Evolutionary conservation across 2,329 filamentous ascomycete species (phyloP).

Genomic region (Whalleya microplaca): DNA sequence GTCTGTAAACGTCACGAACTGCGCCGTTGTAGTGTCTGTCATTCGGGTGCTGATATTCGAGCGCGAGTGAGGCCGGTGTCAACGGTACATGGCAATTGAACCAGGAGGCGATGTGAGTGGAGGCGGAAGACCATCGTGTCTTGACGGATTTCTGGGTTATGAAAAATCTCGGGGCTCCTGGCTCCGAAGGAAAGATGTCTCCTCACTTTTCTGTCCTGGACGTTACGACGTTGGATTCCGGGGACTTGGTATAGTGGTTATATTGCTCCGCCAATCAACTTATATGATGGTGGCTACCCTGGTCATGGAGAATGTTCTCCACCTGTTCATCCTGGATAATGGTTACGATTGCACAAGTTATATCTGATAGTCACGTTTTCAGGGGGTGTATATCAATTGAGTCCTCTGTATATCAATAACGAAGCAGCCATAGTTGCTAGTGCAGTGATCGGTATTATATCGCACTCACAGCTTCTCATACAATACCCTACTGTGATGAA

Average conservation of each 20-base stretch:
- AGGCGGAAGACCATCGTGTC: constrained; percentile 1
- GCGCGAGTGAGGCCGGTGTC: background rate
- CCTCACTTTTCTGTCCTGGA: background rate
- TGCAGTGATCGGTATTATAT: no score
- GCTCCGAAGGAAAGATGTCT: constrained; percentile 14
- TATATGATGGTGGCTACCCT: background rate
- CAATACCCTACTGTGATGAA: no score
- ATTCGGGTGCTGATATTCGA: background rate
- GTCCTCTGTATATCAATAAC: no score
- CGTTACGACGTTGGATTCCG: constrained; percentile 7
- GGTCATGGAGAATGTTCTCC: background rate
- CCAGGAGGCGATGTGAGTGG: background rate
- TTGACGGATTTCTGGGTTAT: constrained; percentile 3
- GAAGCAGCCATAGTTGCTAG: no score
- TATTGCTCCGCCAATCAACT: constrained; percentile 20
- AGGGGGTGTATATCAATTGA: no score
- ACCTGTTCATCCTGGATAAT: background rate
- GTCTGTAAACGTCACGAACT: background rate
- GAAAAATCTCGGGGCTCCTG: constrained; percentile 20
- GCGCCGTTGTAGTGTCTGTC: background rate
- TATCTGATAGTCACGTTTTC: background rate
- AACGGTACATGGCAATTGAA: background rate
- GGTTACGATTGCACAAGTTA: background rate
- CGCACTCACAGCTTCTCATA: no score
- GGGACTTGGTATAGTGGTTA: constrained; percentile 7